phyloP scores from a whole-genome alignment of 1,284 basidiomycete genomes.

The Melampsora americana region DNA sequence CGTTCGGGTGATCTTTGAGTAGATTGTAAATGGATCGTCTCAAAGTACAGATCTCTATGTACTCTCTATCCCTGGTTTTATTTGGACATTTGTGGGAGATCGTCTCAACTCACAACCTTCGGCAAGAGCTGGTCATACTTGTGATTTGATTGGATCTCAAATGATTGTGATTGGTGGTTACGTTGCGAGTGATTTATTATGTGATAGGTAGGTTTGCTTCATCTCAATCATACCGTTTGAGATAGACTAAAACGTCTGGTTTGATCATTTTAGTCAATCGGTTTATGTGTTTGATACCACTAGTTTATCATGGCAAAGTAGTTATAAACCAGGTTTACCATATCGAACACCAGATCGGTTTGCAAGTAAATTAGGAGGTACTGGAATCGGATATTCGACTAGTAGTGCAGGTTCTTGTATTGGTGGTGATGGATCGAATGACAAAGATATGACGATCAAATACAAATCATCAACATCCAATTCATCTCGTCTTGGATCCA shows the following conservation, averaged over 20 bases:
- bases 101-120: conserved; percentile 47
- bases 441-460: conserved; percentile 23
- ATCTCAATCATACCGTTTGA: background rate
- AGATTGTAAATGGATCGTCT: conserved; percentile 47
- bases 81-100: conserved; percentile 48
- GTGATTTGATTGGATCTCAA: conserved; percentile 48
- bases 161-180: conserved; percentile 50
- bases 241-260: background rate
- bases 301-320: conserved; percentile 46
- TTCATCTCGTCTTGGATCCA: conserved; percentile 3
- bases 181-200: conserved; percentile 47
- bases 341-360: conserved; percentile 46
- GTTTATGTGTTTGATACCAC: conserved; percentile 49
- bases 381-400: conserved; percentile 45
- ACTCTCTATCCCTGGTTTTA: conserved; percentile 48
- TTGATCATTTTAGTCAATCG: conserved; percentile 31
- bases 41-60: conserved; percentile 49
- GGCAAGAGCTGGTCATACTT: conserved; percentile 49
- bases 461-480: background rate
- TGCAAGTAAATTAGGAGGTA: conserved; percentile 47
- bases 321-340: conserved; percentile 45
- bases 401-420: conserved; percentile 45
- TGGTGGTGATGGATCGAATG: conserved; percentile 46
- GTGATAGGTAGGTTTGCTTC: conserved; percentile 44
- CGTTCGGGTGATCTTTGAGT: background rate